Evolutionary conservation across 1,284 basidiomycete genomes (phyloP).

Genomic region (Rhizopogon hawkerae): DNA sequence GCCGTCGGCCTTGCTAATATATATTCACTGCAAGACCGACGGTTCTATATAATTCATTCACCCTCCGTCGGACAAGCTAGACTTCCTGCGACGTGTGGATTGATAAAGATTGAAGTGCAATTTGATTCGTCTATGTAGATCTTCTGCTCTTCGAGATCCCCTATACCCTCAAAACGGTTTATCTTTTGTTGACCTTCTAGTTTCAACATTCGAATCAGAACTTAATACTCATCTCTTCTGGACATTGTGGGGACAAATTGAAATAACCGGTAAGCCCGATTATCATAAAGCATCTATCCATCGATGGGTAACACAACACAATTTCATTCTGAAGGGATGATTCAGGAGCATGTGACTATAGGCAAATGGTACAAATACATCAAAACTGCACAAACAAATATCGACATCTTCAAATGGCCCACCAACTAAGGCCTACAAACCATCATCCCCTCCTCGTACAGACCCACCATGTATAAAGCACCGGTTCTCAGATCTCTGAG

Average conservation of each 20-base stretch:
- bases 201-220: too few relatives aligned
- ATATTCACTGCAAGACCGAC: not conserved
- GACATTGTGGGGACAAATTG: too few relatives aligned
- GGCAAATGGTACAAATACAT: not conserved
- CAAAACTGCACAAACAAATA: not conserved
- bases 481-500: constrained; percentile 41
- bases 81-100: not conserved
- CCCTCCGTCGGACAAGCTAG: not conserved
- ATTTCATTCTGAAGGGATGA: not conserved
- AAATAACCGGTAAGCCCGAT: too few relatives aligned
- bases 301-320: not conserved
- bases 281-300: too few relatives aligned
- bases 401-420: not conserved
- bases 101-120: too few relatives aligned
- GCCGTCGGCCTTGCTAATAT: not conserved
- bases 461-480: constrained; percentile 42
- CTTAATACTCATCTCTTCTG: too few relatives aligned
- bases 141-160: too few relatives aligned
- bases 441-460: constrained; percentile 50
- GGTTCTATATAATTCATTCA: not conserved
- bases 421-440: constrained; percentile 30
- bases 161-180: too few relatives aligned
- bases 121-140: too few relatives aligned
- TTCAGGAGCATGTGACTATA: not conserved
- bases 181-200: too few relatives aligned